Evolutionary conservation across 225 moss, liverwort and hornwort species (phyloP), one percentile per base, ranked within the genome.

Genomic region (Physcomitrellopsis africana): DNA sequence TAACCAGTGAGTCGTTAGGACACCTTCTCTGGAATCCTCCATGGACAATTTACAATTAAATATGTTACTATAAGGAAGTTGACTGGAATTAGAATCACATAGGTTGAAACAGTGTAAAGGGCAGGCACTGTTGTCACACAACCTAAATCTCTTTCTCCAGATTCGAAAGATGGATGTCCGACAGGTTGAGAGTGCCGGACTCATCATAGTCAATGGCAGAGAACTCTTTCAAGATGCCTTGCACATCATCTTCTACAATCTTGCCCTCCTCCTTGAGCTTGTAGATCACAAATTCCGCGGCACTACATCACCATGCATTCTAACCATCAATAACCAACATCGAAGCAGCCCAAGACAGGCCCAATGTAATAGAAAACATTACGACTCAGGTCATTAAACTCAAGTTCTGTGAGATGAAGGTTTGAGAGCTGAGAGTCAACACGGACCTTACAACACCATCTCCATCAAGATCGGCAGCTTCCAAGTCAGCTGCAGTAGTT

Each of bases 201-300:
- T 68, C 81, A 54, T 90, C 92, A 19, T 59, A 68, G 75, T 90
- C 92, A n/a, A 93, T 90, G 24, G 65, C 18, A n/a, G 53, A 72
- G 13, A 92, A 96, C 65, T 96, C 92, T 52, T 79, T 86, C 58
- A 93, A 63, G 19, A 96, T 79, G 68, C 76, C 84, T 20, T 64
- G 65, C 66, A 96, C 81, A 58, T 96, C 96, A 0, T 79, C 84
- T 44, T 89, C 79, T 19, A 58, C 65, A 75, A 93, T 78, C 77
- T 93, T 96, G 32, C 96, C 93, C 22, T 83, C 77, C 86, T 96
- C 93, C 80, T 93, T 93, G 75, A 96, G 82, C 85, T 96, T 93
- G 80, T 81, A 90, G 37, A 96, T 65, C 13, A 96, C 87, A 80
- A 96, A 96, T 78, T 96, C 92, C 16, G 89, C 75, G 44, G 90